Evolutionary conservation across 139 green algal genomes (phyloP), one percentile per base, ranked within the genome.

Genomic region (Spirogloea muscicola): DNA sequence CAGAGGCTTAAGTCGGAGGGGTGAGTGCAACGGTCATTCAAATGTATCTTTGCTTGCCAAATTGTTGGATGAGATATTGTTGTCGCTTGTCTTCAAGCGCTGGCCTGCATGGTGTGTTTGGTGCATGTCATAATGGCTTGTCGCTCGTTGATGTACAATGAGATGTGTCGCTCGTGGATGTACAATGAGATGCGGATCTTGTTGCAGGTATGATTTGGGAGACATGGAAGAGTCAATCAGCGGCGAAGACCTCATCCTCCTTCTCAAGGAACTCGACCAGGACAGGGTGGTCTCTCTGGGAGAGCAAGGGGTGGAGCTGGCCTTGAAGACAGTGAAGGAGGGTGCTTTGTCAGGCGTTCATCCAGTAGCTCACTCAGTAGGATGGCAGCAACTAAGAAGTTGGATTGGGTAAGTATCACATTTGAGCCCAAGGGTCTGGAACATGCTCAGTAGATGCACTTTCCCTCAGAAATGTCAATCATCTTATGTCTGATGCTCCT

Each of bases 201-300:
- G 39, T 21, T 81, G 86, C 77, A 93, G 92, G 0, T 97, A 97
- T 49, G 84, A 96, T 63, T 57, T 97, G 46, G 92, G 92, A 0
- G 66, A 86, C 1, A 3, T 85, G 37, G 29, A 55, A 2, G 74
- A 77, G 2, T 69, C 81, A 0, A 43, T 94, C 6, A 85, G 91
- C 42, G 88, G 91, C 3, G 91, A 96, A 72, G 49, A 81, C 18
- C 43, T 80, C 21, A 40, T 80, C 33, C 9, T 46, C 27, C 43
- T 77, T 7, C 61, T 86, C 21, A 58, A 65, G 43, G 64, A 52
- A 41, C 79, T 89, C 52, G 91, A 96, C 49, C 84, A 93, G 10
- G 87, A 90, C 72, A 66, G 85, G 0, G 85, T 80, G 34, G 78
- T 95, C 39, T 68, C 46, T 10, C n/a, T 71, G 38, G 91, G 74